A percentile compares a stretch with the other conserved stretches of the same genome.
Evolutionary conservation across 352 stramenopile species (phyloP).

Genomic region (Blastocystis sp.): DNA sequence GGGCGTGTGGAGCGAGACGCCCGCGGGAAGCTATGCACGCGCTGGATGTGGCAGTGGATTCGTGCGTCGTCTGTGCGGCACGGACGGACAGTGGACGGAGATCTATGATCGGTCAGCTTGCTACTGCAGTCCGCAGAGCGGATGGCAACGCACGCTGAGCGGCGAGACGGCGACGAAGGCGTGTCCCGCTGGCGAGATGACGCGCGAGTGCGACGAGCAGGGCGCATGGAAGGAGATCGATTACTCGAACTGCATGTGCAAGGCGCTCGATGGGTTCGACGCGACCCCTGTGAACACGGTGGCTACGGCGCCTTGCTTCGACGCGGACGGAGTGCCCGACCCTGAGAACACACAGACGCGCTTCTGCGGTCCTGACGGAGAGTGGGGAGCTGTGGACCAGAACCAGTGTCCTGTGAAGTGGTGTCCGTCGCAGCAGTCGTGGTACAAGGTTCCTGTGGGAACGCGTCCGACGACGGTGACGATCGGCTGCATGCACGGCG

Average conservation of each 20-base stretch:
- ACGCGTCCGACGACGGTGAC: not conserved
- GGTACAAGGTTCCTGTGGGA: conserved; percentile 50
- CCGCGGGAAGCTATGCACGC: not conserved
- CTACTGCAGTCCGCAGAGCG: conserved; percentile 32
- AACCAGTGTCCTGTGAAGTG: conserved; percentile 25
- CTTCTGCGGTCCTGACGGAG: not conserved
- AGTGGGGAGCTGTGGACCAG: conserved; percentile 36
- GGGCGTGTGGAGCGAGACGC: conserved; percentile 24
- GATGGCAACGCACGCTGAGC: conserved; percentile 20
- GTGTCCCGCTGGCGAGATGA: not conserved
- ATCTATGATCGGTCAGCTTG: not conserved
- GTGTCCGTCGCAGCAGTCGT: not conserved
- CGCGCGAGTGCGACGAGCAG: conserved; percentile 21
- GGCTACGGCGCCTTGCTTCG: not conserved
- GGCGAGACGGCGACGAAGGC: conserved; percentile 11
- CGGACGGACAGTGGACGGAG: conserved; percentile 50
- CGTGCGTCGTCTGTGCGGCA: not conserved
- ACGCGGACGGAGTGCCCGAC: conserved; percentile 12
- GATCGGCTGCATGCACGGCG: conserved; percentile 27
- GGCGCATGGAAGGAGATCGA: not conserved
- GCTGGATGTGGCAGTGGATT: conserved; percentile 34
- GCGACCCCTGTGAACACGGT: conserved; percentile 3
- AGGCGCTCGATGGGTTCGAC: conserved; percentile 38
- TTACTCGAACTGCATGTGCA: conserved; percentile 19
- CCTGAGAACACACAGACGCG: not conserved